Evolutionary conservation across 2,329 filamentous ascomycete species (phyloP), one percentile per base, ranked within the genome.

Genomic region (Trichophyton benhamiae): DNA sequence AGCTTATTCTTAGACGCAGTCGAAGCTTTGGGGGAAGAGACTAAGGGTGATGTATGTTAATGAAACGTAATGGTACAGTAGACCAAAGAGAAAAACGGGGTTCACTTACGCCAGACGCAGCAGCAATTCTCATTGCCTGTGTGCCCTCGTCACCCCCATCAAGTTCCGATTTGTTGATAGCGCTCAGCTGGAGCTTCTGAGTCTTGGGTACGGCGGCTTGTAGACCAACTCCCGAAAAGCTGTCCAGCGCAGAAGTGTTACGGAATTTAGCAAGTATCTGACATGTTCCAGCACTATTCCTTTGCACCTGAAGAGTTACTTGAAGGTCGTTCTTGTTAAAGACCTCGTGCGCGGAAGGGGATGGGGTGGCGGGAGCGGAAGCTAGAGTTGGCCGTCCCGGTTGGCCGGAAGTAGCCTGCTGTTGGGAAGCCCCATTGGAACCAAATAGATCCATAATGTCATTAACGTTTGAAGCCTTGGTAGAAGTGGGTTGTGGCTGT

Each of bases 121-220:
- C 86, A 63, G 84, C 84, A 63, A 99, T 85, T 70, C 89, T 87
- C 89, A 99, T 95, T 69, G 86, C 82, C 76, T 97, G 94, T 63
- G 87, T 91, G 15, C 91, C 92, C 71, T 96, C 91, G 48, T 87
- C 83, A 13, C 89, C 89, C 5, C 86, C 84, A 11, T 79, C 83
- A 49, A 99, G 72, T 36, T 95, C 89, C 3, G 86, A 78, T 66
- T 84, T 89, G 66, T 89, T 95, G 66, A 99, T 96, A 62, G 87
- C 89, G 72, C 95, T 87, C 66, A 99, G 78, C 72, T 96, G 91
- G 69, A 99, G 77, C 73, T 94, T 96, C 76, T 99, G 94, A 52
- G 88, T 90, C 77, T 97, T 99, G 7, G 94, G 94, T 60, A 99
- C 94, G 0, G 94, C 94, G 49, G 92, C 94, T 74, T 99, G 94